Conservation (phyloP, 2,329 filamentous ascomycete species). For the Aspergillus amoenus region DNA sequence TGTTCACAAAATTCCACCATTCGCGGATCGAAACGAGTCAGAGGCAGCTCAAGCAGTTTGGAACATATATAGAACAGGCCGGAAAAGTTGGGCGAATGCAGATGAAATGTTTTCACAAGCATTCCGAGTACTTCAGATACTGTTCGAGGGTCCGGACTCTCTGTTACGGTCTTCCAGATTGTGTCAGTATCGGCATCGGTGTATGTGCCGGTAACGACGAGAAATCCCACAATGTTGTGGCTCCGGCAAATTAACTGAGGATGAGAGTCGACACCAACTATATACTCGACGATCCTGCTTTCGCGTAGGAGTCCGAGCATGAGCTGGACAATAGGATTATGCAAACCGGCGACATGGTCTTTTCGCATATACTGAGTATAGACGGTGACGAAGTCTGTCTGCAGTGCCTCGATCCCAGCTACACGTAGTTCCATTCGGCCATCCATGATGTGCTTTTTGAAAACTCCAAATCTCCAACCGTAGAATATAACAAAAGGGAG, state of each 20-base stretch:
- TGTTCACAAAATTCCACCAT: slow-evolving; percentile 63
- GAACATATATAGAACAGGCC: slow-evolving; percentile 65
- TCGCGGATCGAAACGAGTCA: slow-evolving; percentile 60
- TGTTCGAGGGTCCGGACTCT: slow-evolving; percentile 81
- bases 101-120: slow-evolving; percentile 51
- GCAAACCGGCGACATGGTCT: slow-evolving; percentile 39
- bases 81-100: slow-evolving; percentile 43
- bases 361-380: slow-evolving; percentile 60
- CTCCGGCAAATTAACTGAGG: slow-evolving; percentile 82
- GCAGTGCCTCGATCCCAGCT: slow-evolving; percentile 72
- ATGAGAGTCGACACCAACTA: slow-evolving; percentile 87
- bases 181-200: slow-evolving; percentile 69
- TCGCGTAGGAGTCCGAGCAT: slow-evolving; percentile 68
- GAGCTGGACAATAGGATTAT: slow-evolving; percentile 61
- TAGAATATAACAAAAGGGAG: slow-evolving; percentile 41
- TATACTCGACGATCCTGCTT: slow-evolving; percentile 76
- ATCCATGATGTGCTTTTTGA: slow-evolving; percentile 73
- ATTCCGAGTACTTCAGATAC: slow-evolving; percentile 75
- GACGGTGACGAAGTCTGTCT: slow-evolving; percentile 64
- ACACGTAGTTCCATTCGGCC: slow-evolving; percentile 90
- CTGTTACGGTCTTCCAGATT: slow-evolving; percentile 79
- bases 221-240: slow-evolving; percentile 80
- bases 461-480: slow-evolving; percentile 67
- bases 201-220: slow-evolving; percentile 77
- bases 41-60: slow-evolving; percentile 66